Conservation (phyloP, 1,284 basidiomycete genomes). For the Cutaneotrichosporon mucoides region DNA sequence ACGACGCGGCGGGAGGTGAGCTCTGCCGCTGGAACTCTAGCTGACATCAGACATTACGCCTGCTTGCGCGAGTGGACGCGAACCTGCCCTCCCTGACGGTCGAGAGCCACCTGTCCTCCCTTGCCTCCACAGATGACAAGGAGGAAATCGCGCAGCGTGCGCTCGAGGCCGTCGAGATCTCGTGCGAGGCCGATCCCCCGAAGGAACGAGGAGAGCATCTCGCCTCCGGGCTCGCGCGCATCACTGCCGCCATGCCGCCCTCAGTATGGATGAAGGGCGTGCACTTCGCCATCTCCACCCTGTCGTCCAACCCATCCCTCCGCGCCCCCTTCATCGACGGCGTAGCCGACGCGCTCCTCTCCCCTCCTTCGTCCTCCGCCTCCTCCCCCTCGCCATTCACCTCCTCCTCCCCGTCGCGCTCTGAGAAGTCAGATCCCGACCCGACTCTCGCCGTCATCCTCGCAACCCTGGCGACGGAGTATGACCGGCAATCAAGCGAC, state of each 20-base stretch:
- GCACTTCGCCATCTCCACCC: constrained; percentile 10
- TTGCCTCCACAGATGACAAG: not conserved
- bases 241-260: constrained; percentile 5
- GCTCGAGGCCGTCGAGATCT: constrained; percentile 28
- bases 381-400: too few relatives aligned
- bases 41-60: constrained; percentile 29
- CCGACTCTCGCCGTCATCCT: constrained; percentile 18
- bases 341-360: not conserved
- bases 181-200: not conserved
- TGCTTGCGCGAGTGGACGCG: constrained; percentile 17
- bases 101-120: constrained; percentile 9
- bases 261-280: constrained; percentile 26
- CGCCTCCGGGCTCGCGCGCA: constrained; percentile 6
- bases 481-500: not conserved
- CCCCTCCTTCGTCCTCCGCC: too few relatives aligned
- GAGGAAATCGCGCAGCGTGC: constrained; percentile 29
- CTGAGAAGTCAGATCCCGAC: not conserved
- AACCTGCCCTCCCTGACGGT: constrained; percentile 20
- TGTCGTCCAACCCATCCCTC: constrained; percentile 8
- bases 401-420: too few relatives aligned
- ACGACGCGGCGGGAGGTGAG: constrained; percentile 36
- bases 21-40: not conserved
- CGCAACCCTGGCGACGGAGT: constrained; percentile 18
- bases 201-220: constrained; percentile 3
- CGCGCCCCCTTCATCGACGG: constrained; percentile 2